phyloP scores from a whole-genome alignment of 345 rosid genomes.

The Moricandia arvensis region DNA sequence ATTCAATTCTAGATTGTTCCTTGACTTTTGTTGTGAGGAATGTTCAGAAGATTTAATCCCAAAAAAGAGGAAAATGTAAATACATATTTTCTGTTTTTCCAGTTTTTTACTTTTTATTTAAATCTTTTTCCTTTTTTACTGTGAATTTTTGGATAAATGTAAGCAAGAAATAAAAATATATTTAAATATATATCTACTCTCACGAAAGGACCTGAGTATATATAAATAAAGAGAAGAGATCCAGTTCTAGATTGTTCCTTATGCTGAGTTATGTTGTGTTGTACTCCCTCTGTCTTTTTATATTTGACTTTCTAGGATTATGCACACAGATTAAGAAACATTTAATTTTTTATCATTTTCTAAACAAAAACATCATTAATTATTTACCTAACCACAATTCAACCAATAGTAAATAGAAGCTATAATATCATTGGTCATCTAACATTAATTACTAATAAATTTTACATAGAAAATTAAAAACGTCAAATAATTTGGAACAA shows the following conservation, averaged over 20 bases:
- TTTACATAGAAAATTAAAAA: too few species aligned
- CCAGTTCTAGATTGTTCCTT: conserved; percentile 25
- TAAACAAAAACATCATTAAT: too few species aligned
- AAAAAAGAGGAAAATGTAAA: not conserved
- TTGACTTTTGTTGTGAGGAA: not conserved
- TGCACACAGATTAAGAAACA: too few species aligned
- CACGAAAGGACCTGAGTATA: not conserved
- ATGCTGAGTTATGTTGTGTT: not conserved
- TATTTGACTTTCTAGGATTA: too few species aligned
- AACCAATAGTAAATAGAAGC: too few species aligned
- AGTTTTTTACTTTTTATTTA: not conserved
- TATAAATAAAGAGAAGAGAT: not conserved
- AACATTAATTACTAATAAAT: too few species aligned
- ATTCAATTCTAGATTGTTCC: conserved; percentile 26
- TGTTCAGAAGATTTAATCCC: not conserved
- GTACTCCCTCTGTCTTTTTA: not conserved
- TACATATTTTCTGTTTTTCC: not conserved
- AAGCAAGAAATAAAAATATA: not conserved
- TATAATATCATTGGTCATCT: too few species aligned
- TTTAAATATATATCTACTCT: too few species aligned
- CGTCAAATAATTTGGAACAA: too few species aligned
- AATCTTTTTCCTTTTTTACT: not conserved
- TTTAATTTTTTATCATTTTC: too few species aligned
- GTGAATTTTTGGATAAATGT: not conserved
- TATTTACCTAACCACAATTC: too few species aligned